Evolutionary conservation across 768 basidiomycete species (phyloP).

Genomic region (Psilocybe tampanensis): DNA sequence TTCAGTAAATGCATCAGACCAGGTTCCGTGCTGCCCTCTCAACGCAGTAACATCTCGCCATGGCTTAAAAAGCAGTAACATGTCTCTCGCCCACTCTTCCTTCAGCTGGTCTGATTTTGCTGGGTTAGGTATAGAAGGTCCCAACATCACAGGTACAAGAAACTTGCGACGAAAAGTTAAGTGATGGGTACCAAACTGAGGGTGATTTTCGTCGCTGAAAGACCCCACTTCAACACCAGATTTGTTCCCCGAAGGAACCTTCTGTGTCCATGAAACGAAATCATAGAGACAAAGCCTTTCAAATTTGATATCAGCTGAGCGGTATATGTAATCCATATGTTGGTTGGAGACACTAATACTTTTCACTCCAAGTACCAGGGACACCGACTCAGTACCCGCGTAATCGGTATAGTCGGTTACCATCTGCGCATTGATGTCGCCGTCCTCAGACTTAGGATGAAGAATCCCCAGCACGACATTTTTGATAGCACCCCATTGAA

Average conservation of each 20-base stretch:
- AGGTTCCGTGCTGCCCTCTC: background rate
- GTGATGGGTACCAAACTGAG: background rate
- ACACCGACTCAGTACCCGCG: too few relatives aligned
- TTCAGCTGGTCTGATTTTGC: background rate
- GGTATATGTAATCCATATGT: background rate
- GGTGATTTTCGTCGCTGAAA: background rate
- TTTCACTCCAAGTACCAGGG: background rate
- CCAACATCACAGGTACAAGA: background rate
- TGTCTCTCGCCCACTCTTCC: slow-evolving; percentile 2
- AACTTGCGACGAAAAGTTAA: background rate
- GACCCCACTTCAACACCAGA: background rate
- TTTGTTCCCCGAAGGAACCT: background rate
- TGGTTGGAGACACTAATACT: background rate
- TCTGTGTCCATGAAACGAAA: background rate
- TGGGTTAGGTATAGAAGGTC: background rate
- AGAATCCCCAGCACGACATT: too few relatives aligned
- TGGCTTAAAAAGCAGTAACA: slow-evolving; percentile 7
- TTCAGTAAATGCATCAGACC: background rate
- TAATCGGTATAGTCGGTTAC: too few relatives aligned
- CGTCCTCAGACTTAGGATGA: too few relatives aligned
- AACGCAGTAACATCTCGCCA: slow-evolving; percentile 1
- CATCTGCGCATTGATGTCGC: too few relatives aligned
- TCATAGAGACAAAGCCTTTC: slow-evolving; percentile 5
- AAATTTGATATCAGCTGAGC: background rate
- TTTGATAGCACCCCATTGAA: slow-evolving; percentile 5